Evolutionary conservation across 768 basidiomycete species (phyloP).

Genomic region (Boletus coccyginus): DNA sequence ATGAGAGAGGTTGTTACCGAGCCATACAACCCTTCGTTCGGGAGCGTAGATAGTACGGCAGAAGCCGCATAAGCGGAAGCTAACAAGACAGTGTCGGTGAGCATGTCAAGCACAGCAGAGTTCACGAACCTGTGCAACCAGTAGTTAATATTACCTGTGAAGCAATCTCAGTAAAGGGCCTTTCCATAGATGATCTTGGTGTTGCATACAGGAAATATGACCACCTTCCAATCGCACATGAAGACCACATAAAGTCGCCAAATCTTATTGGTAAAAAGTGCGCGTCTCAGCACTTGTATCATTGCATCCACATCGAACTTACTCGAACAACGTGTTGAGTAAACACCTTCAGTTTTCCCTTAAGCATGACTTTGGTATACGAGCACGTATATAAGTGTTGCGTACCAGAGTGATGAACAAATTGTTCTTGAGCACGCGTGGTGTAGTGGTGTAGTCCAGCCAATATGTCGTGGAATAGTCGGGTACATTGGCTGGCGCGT

Average conservation of each 20-base stretch:
- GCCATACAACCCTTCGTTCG: not conserved
- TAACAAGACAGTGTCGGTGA: not conserved
- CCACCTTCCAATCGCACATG: not conserved
- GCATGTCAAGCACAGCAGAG: not conserved
- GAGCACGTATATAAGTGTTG: no score
- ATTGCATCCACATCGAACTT: not conserved
- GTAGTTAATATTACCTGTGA: not conserved
- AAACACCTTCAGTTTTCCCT: not conserved
- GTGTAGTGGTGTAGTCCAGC: not conserved
- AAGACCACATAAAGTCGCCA: conserved; percentile 7
- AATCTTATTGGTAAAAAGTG: not conserved
- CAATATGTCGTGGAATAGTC: conserved; percentile 2
- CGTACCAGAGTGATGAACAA: not conserved
- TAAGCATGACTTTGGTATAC: not conserved
- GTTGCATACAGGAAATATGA: not conserved
- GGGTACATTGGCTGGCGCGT: not conserved
- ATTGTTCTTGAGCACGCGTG: not conserved
- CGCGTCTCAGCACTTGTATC: not conserved
- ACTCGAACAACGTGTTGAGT: not conserved
- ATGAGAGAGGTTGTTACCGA: not conserved
- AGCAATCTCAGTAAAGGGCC: not conserved
- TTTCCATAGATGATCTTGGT: not conserved
- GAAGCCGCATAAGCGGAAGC: not conserved
- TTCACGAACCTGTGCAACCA: not conserved
- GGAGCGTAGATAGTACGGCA: no score